Percentiles rank a stretch among this genome's conserved stretches.
Conservation (phyloP, 2,329 filamentous ascomycete genomes). For the Aspergillus aculeatus region DNA sequence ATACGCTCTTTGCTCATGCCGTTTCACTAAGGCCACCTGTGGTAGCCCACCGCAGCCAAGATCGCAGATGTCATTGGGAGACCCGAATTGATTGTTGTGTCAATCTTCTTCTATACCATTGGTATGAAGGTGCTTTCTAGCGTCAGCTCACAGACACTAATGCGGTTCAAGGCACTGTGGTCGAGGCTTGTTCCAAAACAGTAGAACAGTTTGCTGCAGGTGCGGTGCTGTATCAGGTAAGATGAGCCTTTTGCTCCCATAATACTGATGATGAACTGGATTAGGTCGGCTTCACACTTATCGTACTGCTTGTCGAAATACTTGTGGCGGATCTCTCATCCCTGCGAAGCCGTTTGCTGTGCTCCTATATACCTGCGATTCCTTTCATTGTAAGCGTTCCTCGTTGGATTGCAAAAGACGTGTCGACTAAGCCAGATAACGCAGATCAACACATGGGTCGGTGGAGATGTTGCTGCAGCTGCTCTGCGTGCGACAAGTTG, state of each 20-base stretch:
- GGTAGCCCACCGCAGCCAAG: conserved; percentile 58
- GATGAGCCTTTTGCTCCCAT: not conserved
- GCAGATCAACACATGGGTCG: conserved; percentile 62
- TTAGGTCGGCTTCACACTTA: conserved; percentile 60
- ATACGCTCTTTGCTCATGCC: not conserved
- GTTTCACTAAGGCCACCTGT: not conserved
- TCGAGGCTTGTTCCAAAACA: conserved; percentile 54
- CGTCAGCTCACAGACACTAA: not conserved
- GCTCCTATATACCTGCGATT: conserved; percentile 62
- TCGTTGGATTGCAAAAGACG: too few species aligned
- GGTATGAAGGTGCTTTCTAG: conserved; percentile 27
- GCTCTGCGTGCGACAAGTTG: conserved; percentile 54
- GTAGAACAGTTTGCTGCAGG: conserved; percentile 57
- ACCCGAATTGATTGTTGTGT: conserved; percentile 57
- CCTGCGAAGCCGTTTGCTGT: conserved; percentile 61
- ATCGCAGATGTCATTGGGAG: conserved; percentile 64
- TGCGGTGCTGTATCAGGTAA: conserved; percentile 57
- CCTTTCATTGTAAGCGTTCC: conserved; percentile 52
- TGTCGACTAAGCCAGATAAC: not conserved
- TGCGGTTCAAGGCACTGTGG: conserved; percentile 46
- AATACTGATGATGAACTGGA: not conserved
- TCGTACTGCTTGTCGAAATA: conserved; percentile 63
- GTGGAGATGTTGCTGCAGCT: conserved; percentile 55
- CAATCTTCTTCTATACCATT: conserved; percentile 57
- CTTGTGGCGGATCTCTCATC: conserved; percentile 65